Evolutionary conservation across 495 filamentous ascomycete genomes (phyloP).

Genomic region (Annulohypoxylon maeteangense): DNA sequence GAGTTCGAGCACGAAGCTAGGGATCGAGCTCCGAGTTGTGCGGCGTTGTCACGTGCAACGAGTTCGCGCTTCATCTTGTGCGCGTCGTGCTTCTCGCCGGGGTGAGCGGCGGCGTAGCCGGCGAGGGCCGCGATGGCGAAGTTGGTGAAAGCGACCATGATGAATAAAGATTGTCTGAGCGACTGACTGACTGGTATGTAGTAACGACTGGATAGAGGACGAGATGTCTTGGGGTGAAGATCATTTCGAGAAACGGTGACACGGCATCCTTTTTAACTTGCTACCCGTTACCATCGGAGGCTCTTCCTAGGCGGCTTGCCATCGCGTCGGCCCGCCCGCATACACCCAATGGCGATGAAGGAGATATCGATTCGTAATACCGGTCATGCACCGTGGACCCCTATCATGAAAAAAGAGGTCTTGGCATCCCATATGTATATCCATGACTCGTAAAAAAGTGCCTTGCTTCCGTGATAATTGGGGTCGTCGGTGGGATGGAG

Average conservation of each 20-base stretch:
- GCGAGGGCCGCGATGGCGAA: constrained; percentile 40
- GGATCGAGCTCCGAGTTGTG: constrained; percentile 49
- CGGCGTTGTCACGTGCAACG: constrained; percentile 48
- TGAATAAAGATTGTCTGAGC: constrained; percentile 23
- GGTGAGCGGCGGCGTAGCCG: constrained; percentile 47
- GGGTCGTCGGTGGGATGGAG: neutral
- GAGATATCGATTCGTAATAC: constrained; percentile 20
- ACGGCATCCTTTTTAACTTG: constrained; percentile 8
- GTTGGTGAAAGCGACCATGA: constrained; percentile 46
- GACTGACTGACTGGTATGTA: neutral
- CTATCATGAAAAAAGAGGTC: neutral
- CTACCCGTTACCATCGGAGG: neutral
- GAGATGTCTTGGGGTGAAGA: constrained; percentile 11
- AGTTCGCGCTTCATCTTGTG: constrained; percentile 49
- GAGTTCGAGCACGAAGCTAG: constrained; percentile 50
- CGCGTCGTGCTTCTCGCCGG: constrained; percentile 51
- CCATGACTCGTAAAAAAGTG: neutral
- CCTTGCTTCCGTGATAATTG: neutral
- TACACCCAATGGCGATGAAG: constrained; percentile 14
- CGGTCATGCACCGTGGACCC: constrained; percentile 15
- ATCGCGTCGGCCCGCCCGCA: neutral
- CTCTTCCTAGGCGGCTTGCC: neutral
- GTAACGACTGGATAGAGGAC: constrained; percentile 14
- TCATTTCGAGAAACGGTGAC: constrained; percentile 4
- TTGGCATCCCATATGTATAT: constrained; percentile 1